Base-by-base conservation (phyloP, 2,329 filamentous ascomycete species). In the Camillea tinctor region DNA sequence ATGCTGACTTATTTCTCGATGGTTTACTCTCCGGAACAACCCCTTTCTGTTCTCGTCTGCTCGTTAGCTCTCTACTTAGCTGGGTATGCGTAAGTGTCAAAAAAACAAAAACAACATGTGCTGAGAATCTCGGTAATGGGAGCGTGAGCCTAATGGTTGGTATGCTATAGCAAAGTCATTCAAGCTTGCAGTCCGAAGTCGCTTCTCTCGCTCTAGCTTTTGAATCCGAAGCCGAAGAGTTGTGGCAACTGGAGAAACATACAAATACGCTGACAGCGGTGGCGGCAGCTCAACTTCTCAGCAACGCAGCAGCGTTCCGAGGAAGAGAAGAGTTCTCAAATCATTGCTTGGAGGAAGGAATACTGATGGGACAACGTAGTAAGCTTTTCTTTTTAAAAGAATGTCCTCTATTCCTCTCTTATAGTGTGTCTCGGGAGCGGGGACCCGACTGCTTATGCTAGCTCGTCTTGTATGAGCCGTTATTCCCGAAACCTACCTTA, bases 1-100 rank as follows among this genome's bases (percentile, higher is more conserved):
- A 66, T 52, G 62, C 62, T 50, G 64, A 66, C 62, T 52, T 66
- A n/a, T 66, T 66, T 20, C 21, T 66, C 36, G 36, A 66, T 26
- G 62, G 62, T 17, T 63, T 60, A 26, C 22, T 61, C 19, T 23
- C 59, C n/a, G 64, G 55, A 21, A 58, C 40, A 3, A 52, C 58
- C 15, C 62, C 60, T 54, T 66, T 66, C 54, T 66, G 64, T 55
- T 66, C 64, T 4, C 13, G 55, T n/a, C 44, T 66, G 36, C 59
- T 66, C 4, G 23, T 66, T 5, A 66, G 62, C 59, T 40, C 60
- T 26, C n/a, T 66, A 20, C 50, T 66, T n/a, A 58, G 51, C 11
- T 66, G 64, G 64, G 48, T 60, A 15, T 66, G 62, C 50, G 64
- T 66, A 61, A 61, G 64, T 61, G 19, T 24, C 21, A 36, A 9